Conservation (phyloP, 2,329 filamentous ascomycete species). For the Neofusicoccum laricinum region DNA sequence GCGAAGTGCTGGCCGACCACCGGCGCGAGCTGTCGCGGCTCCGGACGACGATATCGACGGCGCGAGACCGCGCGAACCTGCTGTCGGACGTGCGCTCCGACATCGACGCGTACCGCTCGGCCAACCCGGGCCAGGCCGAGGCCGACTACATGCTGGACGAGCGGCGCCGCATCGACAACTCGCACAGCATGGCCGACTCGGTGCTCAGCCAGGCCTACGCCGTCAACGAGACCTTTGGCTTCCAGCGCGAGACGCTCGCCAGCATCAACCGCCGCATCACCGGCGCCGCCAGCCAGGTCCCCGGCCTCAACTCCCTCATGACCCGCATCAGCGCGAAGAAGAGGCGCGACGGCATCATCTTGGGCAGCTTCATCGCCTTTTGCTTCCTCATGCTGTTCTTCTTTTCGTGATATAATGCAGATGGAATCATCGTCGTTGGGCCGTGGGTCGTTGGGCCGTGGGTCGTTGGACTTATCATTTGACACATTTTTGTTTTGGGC, state of each 20-base stretch:
- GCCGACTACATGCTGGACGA: constrained; percentile 98
- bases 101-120: constrained; percentile 81
- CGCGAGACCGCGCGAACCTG: constrained; percentile 84
- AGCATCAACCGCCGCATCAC: constrained; percentile 91
- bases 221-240: constrained; percentile 83
- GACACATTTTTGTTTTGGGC: not conserved
- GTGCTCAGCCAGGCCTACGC: constrained; percentile 95
- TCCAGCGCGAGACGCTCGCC: constrained; percentile 83
- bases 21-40: constrained; percentile 76
- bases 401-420: constrained; percentile 30
- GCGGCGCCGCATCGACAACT: constrained; percentile 79
- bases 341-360: constrained; percentile 88
- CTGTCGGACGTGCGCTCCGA: constrained; percentile 88
- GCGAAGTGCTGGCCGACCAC: constrained; percentile 86
- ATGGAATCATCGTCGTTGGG: no score
- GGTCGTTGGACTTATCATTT: constrained; percentile 21
- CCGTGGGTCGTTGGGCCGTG: constrained; percentile 19
- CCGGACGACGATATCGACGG: constrained; percentile 68
- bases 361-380: constrained; percentile 86
- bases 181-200: constrained; percentile 82
- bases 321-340: constrained; percentile 91
- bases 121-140: constrained; percentile 78
- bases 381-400: constrained; percentile 84
- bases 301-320: constrained; percentile 89
- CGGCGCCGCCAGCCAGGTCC: constrained; percentile 82